A percentile compares a stretch with the other conserved stretches of the same genome.
Evolutionary conservation across 257 asterid species (phyloP).

Genomic region (Solanum bulbocastanum): DNA sequence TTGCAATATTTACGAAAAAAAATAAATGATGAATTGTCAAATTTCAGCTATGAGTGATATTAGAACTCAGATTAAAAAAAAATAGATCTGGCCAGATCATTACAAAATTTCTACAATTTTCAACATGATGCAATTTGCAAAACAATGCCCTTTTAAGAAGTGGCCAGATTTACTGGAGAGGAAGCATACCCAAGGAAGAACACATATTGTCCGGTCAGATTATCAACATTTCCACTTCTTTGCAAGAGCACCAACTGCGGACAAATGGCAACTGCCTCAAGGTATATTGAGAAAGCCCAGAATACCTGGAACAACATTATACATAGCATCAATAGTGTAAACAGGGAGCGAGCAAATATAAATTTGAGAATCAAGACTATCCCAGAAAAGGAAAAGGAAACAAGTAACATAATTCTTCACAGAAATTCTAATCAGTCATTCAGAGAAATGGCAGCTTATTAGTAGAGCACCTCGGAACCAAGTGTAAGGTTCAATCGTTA

Average conservation of each 20-base stretch:
- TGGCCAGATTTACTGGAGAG: neutral
- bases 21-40: neutral
- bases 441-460: neutral
- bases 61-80: neutral
- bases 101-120: neutral
- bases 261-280: constrained; percentile 73
- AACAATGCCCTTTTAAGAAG: neutral
- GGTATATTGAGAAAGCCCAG: constrained; percentile 84
- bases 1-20: neutral
- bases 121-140: neutral
- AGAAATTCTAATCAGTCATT: neutral
- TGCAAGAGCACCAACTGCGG: constrained; percentile 93
- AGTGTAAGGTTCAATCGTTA: neutral
- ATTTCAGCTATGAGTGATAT: neutral
- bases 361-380: neutral
- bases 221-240: constrained; percentile 97
- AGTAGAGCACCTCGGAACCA: neutral
- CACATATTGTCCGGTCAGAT: constrained; percentile 88
- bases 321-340: neutral
- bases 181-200: constrained; percentile 76
- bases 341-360: neutral
- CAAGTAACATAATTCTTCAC: neutral
- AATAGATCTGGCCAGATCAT: neutral
- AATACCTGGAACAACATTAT: constrained; percentile 37
- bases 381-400: neutral